Conservation (phyloP, 2,329 filamentous ascomycete genomes). For the Biscogniauxia marginata region DNA sequence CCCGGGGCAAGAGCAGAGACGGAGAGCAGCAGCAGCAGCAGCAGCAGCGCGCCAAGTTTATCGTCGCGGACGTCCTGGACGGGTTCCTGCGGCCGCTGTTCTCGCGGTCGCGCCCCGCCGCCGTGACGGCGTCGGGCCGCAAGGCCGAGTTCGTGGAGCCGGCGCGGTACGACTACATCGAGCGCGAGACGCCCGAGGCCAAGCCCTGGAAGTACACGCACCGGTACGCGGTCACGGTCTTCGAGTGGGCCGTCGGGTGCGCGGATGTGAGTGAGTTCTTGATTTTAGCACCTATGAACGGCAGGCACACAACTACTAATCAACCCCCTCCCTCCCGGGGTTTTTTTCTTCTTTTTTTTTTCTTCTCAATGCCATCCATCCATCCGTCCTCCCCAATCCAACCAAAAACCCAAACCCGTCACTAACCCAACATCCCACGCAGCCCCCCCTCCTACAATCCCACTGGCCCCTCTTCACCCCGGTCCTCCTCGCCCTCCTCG, state of each 20-base stretch:
- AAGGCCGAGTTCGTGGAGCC: conserved; percentile 47
- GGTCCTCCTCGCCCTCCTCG: conserved; percentile 65
- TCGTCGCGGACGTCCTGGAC: conserved; percentile 58
- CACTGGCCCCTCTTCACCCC: conserved; percentile 71
- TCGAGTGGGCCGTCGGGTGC: conserved; percentile 59
- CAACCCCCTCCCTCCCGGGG: no score
- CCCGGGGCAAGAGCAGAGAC: background rate
- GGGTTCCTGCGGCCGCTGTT: conserved; percentile 68
- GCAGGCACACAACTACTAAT: no score
- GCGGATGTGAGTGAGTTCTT: conserved; percentile 51
- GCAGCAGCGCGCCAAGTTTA: conserved; percentile 33
- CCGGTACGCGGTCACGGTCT: conserved; percentile 51
- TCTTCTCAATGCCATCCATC: background rate
- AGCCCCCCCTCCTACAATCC: conserved; percentile 46
- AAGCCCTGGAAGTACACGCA: conserved; percentile 63
- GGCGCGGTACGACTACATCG: conserved; percentile 34
- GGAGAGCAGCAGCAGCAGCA: background rate
- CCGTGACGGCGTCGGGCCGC: conserved; percentile 57
- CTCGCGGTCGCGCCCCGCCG: conserved; percentile 50
- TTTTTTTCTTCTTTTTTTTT: background rate
- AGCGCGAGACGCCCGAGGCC: conserved; percentile 38
- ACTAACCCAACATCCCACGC: conserved; percentile 1
- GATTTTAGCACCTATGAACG: no score
- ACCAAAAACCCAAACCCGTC: background rate
- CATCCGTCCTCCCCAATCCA: background rate